phyloP scores from a whole-genome alignment of 148 eudicot species.

The Fagopyrum tataricum region DNA sequence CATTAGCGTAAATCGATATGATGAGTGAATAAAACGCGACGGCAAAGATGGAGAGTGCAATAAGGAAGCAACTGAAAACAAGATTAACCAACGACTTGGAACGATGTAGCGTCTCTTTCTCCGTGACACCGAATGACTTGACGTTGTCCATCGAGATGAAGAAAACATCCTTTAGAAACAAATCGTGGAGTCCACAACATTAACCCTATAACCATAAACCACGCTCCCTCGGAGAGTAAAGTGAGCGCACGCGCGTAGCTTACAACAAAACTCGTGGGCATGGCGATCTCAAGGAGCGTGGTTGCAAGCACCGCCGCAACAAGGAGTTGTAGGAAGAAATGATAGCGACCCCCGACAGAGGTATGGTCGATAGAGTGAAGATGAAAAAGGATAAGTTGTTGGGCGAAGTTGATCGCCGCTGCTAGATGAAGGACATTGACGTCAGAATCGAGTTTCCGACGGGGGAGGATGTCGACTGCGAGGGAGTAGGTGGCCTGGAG shows the following conservation, averaged over 20 bases:
- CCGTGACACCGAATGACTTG: slow-evolving; percentile 49
- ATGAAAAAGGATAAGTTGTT: slow-evolving; percentile 61
- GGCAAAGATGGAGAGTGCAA: slow-evolving; percentile 33
- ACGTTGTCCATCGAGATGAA: slow-evolving; percentile 50
- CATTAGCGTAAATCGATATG: slow-evolving; percentile 29
- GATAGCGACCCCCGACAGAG: slow-evolving; percentile 82
- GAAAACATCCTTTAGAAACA: slow-evolving; percentile 59
- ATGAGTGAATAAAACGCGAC: slow-evolving; percentile 34
- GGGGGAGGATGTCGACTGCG: slow-evolving; percentile 28
- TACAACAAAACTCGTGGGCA: slow-evolving; percentile 33
- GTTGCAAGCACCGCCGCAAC: slow-evolving; percentile 34
- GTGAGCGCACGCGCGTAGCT: slow-evolving; percentile 54
- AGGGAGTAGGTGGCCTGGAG: slow-evolving; percentile 48
- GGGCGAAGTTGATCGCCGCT: slow-evolving; percentile 46
- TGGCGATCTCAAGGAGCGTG: slow-evolving; percentile 41
- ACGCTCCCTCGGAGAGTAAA: slow-evolving; percentile 53
- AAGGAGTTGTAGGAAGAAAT: slow-evolving; percentile 65
- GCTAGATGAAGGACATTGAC: slow-evolving; percentile 31
- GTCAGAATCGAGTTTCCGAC: slow-evolving; percentile 12
- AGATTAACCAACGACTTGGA: slow-evolving; percentile 67
- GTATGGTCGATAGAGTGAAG: slow-evolving; percentile 74
- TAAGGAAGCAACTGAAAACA: slow-evolving; percentile 61
- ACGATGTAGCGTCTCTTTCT: slow-evolving; percentile 39
- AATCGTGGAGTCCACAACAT: slow-evolving; percentile 65
- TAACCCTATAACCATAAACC: slow-evolving; percentile 72